A percentile compares a stretch with the other conserved stretches of the same genome.
These are phyloP conservation scores for Pittosporum tobira DNA, from an alignment of 129 eudicot genomes.

Conservation along the genomic window DNA sequence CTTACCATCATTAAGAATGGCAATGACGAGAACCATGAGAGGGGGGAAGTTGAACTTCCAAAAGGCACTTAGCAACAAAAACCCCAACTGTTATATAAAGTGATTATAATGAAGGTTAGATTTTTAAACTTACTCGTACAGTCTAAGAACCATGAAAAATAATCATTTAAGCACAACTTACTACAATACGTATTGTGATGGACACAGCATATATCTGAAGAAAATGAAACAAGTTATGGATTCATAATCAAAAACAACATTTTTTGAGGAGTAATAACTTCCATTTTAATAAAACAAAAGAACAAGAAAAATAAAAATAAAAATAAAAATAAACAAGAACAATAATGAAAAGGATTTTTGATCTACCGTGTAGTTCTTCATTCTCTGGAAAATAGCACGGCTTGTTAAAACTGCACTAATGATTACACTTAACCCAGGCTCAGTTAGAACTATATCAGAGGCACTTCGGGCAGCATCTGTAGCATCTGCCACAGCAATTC, in stretches of 20 bases:
- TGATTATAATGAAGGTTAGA: not conserved
- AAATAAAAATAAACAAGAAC: not conserved
- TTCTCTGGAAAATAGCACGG: constrained; percentile 84
- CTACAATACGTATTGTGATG: constrained; percentile 93
- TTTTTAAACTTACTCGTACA: constrained; percentile 10
- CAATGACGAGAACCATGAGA: constrained; percentile 90
- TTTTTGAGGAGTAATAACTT: not conserved
- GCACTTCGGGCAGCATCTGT: constrained; percentile 96
- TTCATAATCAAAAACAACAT: not conserved
- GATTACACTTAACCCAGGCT: constrained; percentile 85
- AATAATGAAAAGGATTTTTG: not conserved
- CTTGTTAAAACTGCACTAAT: constrained; percentile 89
- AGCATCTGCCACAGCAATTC: constrained; percentile 80
- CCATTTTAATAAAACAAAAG: too few species aligned
- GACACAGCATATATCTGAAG: constrained; percentile 92
- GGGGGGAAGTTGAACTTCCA: constrained; percentile 98
- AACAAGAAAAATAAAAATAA: too few species aligned
- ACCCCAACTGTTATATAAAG: constrained; percentile 57
- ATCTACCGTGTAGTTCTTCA: constrained; percentile 83
- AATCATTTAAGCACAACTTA: constrained; percentile 22
- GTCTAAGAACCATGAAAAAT: not conserved
- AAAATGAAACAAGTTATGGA: constrained; percentile 1
- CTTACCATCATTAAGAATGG: constrained; percentile 85
- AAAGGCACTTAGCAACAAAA: constrained; percentile 59
- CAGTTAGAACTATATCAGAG: constrained; percentile 83